Evolutionary conservation across 139 green algal genomes (phyloP).

Genomic region (Chlamydomonas asymmetrica): DNA sequence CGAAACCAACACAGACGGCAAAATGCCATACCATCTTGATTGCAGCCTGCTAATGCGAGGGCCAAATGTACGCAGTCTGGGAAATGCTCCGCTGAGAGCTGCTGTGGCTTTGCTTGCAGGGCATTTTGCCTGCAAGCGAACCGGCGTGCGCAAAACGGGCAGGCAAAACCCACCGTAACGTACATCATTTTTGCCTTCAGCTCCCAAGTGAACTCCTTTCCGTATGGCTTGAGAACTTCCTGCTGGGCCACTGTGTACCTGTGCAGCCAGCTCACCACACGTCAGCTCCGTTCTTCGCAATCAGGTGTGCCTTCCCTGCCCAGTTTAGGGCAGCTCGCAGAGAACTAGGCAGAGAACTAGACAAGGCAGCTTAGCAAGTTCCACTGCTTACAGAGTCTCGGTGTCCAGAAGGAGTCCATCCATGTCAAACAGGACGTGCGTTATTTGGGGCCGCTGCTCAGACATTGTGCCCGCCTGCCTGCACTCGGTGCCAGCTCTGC

Average conservation of each 20-base stretch:
- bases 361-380: constrained; percentile 51
- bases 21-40: constrained; percentile 1
- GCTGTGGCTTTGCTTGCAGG: neutral
- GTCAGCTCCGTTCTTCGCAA: no score
- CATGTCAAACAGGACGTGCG: no score
- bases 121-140: neutral
- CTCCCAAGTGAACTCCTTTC: constrained; percentile 80
- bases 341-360: no score
- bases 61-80: neutral
- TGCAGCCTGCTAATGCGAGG: neutral
- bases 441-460: no score
- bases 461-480: no score
- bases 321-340: neutral
- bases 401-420: constrained; percentile 86
- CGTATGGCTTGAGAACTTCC: constrained; percentile 56
- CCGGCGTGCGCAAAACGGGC: no score
- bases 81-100: neutral
- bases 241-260: constrained; percentile 46
- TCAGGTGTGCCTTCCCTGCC: no score
- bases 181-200: constrained; percentile 64
- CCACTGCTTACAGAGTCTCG: constrained; percentile 78
- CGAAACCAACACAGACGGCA: neutral
- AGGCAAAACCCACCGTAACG: no score
- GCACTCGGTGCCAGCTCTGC: no score
- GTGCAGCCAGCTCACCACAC: no score